Evolutionary conservation across 805 yeast genomes (phyloP).

Genomic region (Priceomyces medius): DNA sequence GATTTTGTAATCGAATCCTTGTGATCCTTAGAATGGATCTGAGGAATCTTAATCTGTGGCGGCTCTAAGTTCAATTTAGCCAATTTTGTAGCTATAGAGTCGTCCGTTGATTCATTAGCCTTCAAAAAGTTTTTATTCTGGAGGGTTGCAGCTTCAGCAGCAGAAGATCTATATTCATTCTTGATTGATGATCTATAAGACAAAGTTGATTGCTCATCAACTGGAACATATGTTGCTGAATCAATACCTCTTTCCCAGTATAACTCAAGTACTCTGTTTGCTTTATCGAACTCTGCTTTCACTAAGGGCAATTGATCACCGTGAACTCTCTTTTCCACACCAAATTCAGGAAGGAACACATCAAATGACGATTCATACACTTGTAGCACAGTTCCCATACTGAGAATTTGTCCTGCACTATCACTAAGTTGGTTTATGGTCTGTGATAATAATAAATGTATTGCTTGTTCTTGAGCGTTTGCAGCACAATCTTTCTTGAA

Average conservation of each 20-base stretch:
- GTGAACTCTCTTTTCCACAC: slow-evolving; percentile 93
- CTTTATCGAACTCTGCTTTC: slow-evolving; percentile 87
- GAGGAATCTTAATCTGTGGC: slow-evolving; percentile 39
- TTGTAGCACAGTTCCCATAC: slow-evolving; percentile 84
- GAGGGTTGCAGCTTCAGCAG: slow-evolving; percentile 66
- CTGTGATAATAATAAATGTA: slow-evolving; percentile 81
- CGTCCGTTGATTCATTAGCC: slow-evolving; percentile 30
- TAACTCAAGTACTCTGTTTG: slow-evolving; percentile 65
- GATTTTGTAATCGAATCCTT: slow-evolving; percentile 17
- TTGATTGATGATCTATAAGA: slow-evolving; percentile 77
- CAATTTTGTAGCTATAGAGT: slow-evolving; percentile 49
- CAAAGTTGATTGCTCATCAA: slow-evolving; percentile 78
- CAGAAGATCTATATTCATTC: slow-evolving; percentile 71
- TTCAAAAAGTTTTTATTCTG: slow-evolving; percentile 42
- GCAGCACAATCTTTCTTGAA: slow-evolving; percentile 94
- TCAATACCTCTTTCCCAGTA: slow-evolving; percentile 94
- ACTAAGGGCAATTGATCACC: slow-evolving; percentile 93
- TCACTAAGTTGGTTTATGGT: slow-evolving; percentile 73
- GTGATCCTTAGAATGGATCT: slow-evolving; percentile 8
- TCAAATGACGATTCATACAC: slow-evolving; percentile 97
- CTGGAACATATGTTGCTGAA: slow-evolving; percentile 86
- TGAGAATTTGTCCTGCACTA: slow-evolving; percentile 75
- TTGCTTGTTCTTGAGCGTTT: slow-evolving; percentile 91
- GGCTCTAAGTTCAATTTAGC: slow-evolving; percentile 48
- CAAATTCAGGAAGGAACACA: slow-evolving; percentile 87